Conservation (phyloP, 352 stramenopile genomes). For the Phytophthora capsici region DNA sequence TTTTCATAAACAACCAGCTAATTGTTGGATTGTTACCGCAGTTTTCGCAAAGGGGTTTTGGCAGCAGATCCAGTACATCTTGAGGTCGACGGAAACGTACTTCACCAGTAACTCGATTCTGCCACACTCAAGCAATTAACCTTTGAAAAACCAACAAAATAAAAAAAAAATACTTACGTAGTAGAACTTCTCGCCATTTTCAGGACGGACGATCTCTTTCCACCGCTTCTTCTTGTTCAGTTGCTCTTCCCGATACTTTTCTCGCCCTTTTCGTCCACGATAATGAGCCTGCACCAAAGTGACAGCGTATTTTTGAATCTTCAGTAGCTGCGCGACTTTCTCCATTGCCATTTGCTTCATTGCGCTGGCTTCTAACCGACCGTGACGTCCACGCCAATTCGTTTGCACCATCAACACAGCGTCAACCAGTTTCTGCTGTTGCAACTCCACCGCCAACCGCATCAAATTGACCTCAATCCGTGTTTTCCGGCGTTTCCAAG, state of each 20-base stretch:
- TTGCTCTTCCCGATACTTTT: constrained; percentile 57
- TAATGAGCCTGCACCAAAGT: constrained; percentile 82
- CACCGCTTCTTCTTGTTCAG: constrained; percentile 84
- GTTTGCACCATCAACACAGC: constrained; percentile 56
- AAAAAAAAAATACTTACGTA: constrained; percentile 62
- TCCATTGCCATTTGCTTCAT: constrained; percentile 49
- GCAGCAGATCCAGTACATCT: constrained; percentile 92
- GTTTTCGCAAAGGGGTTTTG: constrained; percentile 89
- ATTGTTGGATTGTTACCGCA: constrained; percentile 56
- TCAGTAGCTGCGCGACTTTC: constrained; percentile 48
- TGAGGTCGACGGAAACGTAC: constrained; percentile 91
- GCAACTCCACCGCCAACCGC: constrained; percentile 44
- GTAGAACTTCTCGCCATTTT: constrained; percentile 86
- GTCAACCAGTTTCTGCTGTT: constrained; percentile 39
- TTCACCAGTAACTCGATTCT: constrained; percentile 94
- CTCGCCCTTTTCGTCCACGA: constrained; percentile 71
- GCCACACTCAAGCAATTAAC: constrained; percentile 5
- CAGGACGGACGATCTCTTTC: constrained; percentile 90
- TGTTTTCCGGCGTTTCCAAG: constrained; percentile 68
- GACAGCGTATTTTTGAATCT: constrained; percentile 69
- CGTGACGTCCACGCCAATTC: constrained; percentile 50
- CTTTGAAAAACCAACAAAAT: background rate
- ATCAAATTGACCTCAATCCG: constrained; percentile 45
- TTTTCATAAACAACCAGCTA: background rate
- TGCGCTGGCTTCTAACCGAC: constrained; percentile 32